Base-by-base conservation (phyloP, 2,329 filamentous ascomycete genomes). In the Atkinsonella hypoxylon region DNA sequence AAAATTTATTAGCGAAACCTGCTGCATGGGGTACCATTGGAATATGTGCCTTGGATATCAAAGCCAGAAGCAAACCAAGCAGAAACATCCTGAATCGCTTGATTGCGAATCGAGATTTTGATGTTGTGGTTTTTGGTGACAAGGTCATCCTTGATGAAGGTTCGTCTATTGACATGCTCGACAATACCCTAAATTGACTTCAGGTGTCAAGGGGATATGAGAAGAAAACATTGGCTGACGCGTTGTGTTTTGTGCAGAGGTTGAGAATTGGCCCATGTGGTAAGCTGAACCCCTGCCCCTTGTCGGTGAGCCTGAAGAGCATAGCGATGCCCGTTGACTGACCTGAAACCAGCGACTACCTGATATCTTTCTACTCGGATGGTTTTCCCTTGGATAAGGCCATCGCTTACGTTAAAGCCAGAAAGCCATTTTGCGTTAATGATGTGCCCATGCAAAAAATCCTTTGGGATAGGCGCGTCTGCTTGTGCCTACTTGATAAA, bases 291-390 rank as follows among this genome's bases (percentile, higher is more conserved):
- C 49, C 48, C 45, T 48, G 39, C 45, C 20, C 30, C 47, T 40
- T 8, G 32, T 68, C 65, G 62, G 64, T 69, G 62, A 66, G 52
- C 64, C 45, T 54, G 62, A 63, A 55, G 48, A 63, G 64, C 53
- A 64, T 63, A 62, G 65, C 56, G 55, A 57, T 61, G 52, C 56
- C 31, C 38, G 12, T 51, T 32, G 31, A 31, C 52, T 50, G 26
- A 52, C 49, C 48, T 49, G 17, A 22, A 38, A 43, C 20, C 54
- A 80, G 77, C 67, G 93, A 98, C 69, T 98, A 95, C 61, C 71
- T 98, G 51, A 95, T 98, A 61, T 95, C 90, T 3, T 98, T 98
- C 70, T 98, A 97, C 68, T 97, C 91, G 0, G 91, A 96, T 65
- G 93, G 93, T 0, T 98, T 98, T 58, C 93, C 93, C 0, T 72